phyloP scores from a whole-genome alignment of 2,329 filamentous ascomycete species.

The Lachnellula cervina region DNA sequence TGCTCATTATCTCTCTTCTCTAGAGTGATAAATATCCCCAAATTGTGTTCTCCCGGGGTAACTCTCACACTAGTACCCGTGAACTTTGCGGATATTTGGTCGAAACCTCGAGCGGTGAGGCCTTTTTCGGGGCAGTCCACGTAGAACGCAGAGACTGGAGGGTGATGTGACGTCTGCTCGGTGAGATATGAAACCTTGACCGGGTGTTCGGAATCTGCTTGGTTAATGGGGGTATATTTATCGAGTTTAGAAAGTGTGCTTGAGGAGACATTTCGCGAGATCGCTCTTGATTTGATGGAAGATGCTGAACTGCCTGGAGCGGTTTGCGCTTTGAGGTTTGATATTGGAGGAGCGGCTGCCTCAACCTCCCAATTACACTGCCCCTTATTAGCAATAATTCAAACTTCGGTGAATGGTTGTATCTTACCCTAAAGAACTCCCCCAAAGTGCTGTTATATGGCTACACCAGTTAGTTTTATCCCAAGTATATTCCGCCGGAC shows the following conservation, averaged over 20 bases:
- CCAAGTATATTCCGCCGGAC: not conserved
- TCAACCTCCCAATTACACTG: constrained; percentile 95
- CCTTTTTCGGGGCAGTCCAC: constrained; percentile 90
- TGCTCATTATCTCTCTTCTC: constrained; percentile 78
- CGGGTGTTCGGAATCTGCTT: constrained; percentile 35
- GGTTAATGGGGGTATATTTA: not conserved
- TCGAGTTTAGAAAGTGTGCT: constrained; percentile 15
- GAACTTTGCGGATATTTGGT: constrained; percentile 96
- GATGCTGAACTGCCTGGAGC: constrained; percentile 24
- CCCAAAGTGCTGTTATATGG: constrained; percentile 96
- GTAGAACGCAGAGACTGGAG: constrained; percentile 93
- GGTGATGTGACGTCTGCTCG: constrained; percentile 96
- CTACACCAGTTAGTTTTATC: constrained; percentile 11
- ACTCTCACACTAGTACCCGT: constrained; percentile 93
- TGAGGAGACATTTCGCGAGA: constrained; percentile 21
- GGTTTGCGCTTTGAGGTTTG: constrained; percentile 16
- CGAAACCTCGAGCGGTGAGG: constrained; percentile 81
- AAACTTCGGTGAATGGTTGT: not conserved
- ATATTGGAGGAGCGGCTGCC: constrained; percentile 65
- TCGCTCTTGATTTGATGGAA: constrained; percentile 26
- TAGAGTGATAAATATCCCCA: constrained; percentile 90
- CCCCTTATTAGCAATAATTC: not conserved
- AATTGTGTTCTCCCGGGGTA: constrained; percentile 84
- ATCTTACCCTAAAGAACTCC: constrained; percentile 89
- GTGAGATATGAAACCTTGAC: constrained; percentile 90